Percentiles rank a stretch among this genome's conserved stretches.
Conservation (phyloP, 768 basidiomycete genomes). For the Leccinum disarticulatum region DNA sequence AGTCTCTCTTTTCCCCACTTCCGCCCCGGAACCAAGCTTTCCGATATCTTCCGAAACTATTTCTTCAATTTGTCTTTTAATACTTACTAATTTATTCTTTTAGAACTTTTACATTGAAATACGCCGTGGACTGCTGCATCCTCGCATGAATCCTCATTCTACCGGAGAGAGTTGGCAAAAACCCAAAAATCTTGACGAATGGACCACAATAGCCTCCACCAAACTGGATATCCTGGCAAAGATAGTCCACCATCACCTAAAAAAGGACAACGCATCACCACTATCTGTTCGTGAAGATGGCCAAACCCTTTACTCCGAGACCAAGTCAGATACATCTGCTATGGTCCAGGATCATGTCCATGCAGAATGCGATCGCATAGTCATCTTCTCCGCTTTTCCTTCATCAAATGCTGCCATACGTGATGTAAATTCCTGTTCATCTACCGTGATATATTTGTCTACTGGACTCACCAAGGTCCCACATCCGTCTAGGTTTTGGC, state of each 20-base stretch:
- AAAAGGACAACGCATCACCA: neutral
- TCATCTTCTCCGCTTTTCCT: neutral
- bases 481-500: no score
- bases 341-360: neutral
- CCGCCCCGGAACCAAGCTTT: no score
- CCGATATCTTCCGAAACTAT: no score
- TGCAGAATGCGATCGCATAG: neutral
- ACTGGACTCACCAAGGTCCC: no score
- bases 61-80: no score
- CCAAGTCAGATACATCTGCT: no score
- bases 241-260: neutral
- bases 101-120: constrained; percentile 8
- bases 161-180: neutral
- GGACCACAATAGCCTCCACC: neutral
- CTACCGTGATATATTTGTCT: no score
- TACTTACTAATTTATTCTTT: no score
- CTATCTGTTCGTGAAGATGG: neutral
- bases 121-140: neutral
- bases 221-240: neutral
- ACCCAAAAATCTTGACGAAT: neutral
- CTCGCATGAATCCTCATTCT: neutral
- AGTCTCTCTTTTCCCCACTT: neutral
- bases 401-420: neutral
- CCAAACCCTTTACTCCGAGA: neutral
- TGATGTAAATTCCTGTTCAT: no score